Base-by-base conservation (phyloP, 139 green algal genomes). In the Medakamo hakoo region DNA sequence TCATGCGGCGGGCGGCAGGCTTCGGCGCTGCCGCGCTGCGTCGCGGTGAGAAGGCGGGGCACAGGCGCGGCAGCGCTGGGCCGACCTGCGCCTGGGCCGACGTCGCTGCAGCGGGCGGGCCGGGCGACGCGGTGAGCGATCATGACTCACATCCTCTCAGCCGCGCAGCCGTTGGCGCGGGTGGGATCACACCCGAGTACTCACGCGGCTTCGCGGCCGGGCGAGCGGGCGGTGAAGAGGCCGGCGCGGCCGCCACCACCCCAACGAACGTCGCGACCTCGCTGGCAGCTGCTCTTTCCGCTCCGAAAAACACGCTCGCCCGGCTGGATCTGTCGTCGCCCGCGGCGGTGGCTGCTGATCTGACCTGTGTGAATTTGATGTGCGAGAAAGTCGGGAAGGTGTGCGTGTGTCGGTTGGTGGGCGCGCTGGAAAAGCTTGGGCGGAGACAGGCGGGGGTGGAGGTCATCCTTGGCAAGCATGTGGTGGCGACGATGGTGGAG, bases 351-450 rank as follows among this genome's bases (percentile, higher is more conserved):
- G 9, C 40, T 52, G 9, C 40, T 68, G 48, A 3, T 18, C 26
- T 30, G 63, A 68, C 63, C 29, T 68, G 63, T 32, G 49, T 60
- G 19, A 68, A 68, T 25, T 30, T 68, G 3, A 62, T 68, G 63
- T 68, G 63, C 20, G 63, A 60, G 2, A 32, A 62, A 27, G 63
- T 68, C 4, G 63, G 63, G 0, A 49, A 60, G 24, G 48, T 49
- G 24, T 68, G 63, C 52, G 49, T 60, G 27, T 68, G 63, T 20
- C 63, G 63, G 3, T 14, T 68, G 5, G 59, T 28, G n/a, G 18
- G 25, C n/a, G 63, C 59, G 4, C 20, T 68, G 49, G 63, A 68
- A 27, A 68, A 68, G 52, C 18, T 68, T 40, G 40, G 9, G 40
- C 9, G 40, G 40, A 52, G 40, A 16, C 9, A 16, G 9, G 40